These are phyloP conservation scores for Sporothrix brunneoviolacea DNA, from an alignment of 2,329 filamentous ascomycete genomes.

Conservation along the genomic window DNA sequence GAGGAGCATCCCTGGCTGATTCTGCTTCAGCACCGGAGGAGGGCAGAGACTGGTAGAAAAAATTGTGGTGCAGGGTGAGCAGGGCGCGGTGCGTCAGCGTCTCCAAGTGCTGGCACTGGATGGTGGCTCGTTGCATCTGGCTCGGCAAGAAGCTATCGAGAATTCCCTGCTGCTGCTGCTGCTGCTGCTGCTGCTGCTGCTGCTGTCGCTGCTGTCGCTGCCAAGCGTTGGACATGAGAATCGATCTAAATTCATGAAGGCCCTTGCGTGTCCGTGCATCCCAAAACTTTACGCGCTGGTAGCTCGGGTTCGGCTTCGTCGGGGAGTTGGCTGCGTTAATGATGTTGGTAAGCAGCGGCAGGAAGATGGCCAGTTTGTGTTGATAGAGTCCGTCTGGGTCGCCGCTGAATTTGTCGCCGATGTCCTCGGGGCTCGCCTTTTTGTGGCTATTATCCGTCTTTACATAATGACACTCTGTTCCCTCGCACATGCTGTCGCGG, in stretches of 20 bases:
- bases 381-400: constrained; percentile 21
- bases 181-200: too few species aligned
- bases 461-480: not conserved
- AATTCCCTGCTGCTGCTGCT: too few species aligned
- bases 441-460: too few species aligned
- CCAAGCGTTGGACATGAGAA: constrained; percentile 8
- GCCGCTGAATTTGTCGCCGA: not conserved
- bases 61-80: constrained; percentile 21
- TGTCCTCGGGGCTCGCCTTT: too few species aligned
- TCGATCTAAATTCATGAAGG: constrained; percentile 16
- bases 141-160: not conserved
- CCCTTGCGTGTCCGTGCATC: constrained; percentile 23
- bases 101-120: constrained; percentile 19
- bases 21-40: not conserved
- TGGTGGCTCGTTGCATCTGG: not conserved
- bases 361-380: constrained; percentile 16
- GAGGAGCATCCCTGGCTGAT: constrained; percentile 9
- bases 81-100: constrained; percentile 21
- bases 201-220: too few species aligned
- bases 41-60: constrained; percentile 8
- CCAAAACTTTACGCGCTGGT: constrained; percentile 35
- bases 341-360: constrained; percentile 19
- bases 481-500: not conserved
- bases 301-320: constrained; percentile 23
- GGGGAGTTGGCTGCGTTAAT: constrained; percentile 21